Evolutionary conservation across 352 stramenopile genomes (phyloP), one percentile per base, ranked within the genome.

Genomic region (Plasmopara viticola): DNA sequence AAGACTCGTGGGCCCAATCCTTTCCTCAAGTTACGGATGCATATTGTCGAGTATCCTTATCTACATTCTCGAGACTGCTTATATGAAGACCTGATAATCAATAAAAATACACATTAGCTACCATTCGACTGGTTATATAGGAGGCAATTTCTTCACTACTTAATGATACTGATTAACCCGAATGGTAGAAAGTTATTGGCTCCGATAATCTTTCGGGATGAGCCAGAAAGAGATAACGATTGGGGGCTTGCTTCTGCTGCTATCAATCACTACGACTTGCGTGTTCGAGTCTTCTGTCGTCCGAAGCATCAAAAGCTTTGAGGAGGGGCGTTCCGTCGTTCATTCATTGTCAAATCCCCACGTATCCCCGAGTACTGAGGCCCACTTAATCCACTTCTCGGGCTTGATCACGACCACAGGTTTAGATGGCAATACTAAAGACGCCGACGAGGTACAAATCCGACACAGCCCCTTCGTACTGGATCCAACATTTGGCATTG

Each of bases 401-500:
- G 72, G 70, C 8, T 51, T 74, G n/a, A 82, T 88, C 60, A 85
- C 66, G 9, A 77, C 64, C 10, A 56, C 62, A 37, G 37, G 30
- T 4, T 51, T 28, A 0, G 18, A 40, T 29, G 30, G 28, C 28
- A 48, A 51, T 31, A 37, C 18, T 9, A 35, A 44, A 54, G 6
- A 42, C 17, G 25, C 15, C 20, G 34, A 53, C 13, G 53, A 50
- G 3, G 31, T 68, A 9, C 46, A 70, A 25, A 20, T 66, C n/a
- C 63, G 68, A 9, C 51, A 66, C 35, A 74, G 59, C 40, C 72
- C 81, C 7, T 77, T 84, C 48, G 78, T 86, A 34, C 14, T 87
- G 51, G 81, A 91, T 20, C 39, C 62, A 2, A 46, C 51, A 10
- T 90, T 91, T 54, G 78, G 76, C 12, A 59, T 91, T 39, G 76